These are phyloP conservation scores for Litchi chinensis DNA, from an alignment of 345 rosid species.

Conservation along the genomic window DNA sequence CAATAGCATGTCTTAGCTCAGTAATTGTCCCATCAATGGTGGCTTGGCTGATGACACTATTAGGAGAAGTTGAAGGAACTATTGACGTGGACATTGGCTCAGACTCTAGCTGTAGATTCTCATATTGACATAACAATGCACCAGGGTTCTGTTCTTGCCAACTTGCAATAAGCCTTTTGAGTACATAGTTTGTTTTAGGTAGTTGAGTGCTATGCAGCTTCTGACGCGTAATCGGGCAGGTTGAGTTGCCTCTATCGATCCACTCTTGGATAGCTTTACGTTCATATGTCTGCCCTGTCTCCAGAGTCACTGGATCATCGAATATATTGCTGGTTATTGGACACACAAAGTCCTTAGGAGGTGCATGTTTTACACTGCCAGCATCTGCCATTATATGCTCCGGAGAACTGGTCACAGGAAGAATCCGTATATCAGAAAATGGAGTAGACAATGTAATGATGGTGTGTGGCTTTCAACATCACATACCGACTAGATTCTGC, in stretches of 20 bases:
- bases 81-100: constrained; percentile 30
- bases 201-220: constrained; percentile 49
- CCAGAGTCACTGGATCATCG: constrained; percentile 70
- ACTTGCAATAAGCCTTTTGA: constrained; percentile 65
- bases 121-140: constrained; percentile 20
- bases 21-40: constrained; percentile 45
- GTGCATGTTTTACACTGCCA: constrained; percentile 40
- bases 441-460: constrained; percentile 17
- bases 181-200: constrained; percentile 69
- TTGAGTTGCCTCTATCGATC: constrained; percentile 66
- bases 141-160: constrained; percentile 58
- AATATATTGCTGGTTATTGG: constrained; percentile 65
- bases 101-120: constrained; percentile 22
- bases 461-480: constrained; percentile 4
- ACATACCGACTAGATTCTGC: constrained; percentile 49
- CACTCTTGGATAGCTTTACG: constrained; percentile 68
- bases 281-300: constrained; percentile 84
- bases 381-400: constrained; percentile 47
- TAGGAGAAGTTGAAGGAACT: constrained; percentile 48
- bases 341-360: constrained; percentile 73
- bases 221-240: constrained; percentile 76
- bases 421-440: constrained; percentile 33
- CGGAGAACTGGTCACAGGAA: constrained; percentile 30
- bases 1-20: constrained; percentile 52
- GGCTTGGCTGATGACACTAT: constrained; percentile 55